These are phyloP conservation scores for Coemansia nantahalensis DNA, from an alignment of 192 early-diverging fungal species.

Conservation along the genomic window DNA sequence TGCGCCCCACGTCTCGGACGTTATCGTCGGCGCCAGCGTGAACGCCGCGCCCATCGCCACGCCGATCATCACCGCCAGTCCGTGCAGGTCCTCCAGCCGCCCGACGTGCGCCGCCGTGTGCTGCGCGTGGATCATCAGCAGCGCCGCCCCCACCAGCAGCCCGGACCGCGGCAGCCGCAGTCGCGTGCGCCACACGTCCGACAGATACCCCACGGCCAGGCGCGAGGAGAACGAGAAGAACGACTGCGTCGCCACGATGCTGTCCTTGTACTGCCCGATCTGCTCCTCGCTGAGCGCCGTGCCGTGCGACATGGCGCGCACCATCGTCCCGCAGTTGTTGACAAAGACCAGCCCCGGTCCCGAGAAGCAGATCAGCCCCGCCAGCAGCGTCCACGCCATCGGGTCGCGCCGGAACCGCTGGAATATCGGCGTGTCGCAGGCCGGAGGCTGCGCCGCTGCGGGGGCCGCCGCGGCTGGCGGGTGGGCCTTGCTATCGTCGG, in stretches of 20 bases:
- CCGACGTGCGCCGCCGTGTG: constrained; percentile 11
- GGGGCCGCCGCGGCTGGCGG: too few relatives aligned
- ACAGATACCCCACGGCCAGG: constrained; percentile 37
- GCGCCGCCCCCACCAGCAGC: constrained; percentile 23
- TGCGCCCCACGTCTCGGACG: constrained; percentile 52
- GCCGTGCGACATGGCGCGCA: constrained; percentile 38
- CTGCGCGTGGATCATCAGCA: constrained; percentile 50
- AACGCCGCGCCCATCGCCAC: constrained; percentile 48
- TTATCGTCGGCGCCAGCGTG: constrained; percentile 50
- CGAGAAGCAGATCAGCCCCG: constrained; percentile 45
- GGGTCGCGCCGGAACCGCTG: constrained; percentile 26
- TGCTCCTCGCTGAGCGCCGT: constrained; percentile 28
- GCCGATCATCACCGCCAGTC: constrained; percentile 40
- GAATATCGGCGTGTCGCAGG: constrained; percentile 3
- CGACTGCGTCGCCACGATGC: constrained; percentile 51
- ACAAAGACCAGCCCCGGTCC: constrained; percentile 49
- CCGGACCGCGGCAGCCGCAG: constrained; percentile 40
- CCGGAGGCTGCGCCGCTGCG: background rate
- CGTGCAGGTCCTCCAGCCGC: constrained; percentile 27
- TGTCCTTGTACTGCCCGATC: constrained; percentile 45
- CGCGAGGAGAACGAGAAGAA: constrained; percentile 50
- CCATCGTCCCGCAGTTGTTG: constrained; percentile 54
- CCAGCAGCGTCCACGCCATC: constrained; percentile 35
- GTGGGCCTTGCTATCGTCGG: too few relatives aligned
- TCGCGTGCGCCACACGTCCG: constrained; percentile 45